These are phyloP conservation scores for Penicillium italicum DNA, from an alignment of 2,329 filamentous ascomycete genomes.

Conservation along the genomic window DNA sequence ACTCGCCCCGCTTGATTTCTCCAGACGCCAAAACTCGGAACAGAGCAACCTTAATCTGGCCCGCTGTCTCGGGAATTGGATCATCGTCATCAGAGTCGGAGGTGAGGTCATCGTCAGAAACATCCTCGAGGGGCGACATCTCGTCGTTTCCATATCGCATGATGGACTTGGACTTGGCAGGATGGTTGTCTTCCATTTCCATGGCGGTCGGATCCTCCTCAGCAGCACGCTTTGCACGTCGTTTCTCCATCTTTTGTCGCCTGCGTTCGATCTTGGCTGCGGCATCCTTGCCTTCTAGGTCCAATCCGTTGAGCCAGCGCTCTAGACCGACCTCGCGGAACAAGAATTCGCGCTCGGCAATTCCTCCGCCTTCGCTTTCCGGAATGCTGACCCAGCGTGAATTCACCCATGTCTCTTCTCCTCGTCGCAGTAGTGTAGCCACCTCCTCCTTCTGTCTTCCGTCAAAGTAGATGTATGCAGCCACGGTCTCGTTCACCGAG, in stretches of 20 bases:
- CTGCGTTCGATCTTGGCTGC: slow-evolving; percentile 71
- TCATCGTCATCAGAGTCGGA: slow-evolving; percentile 76
- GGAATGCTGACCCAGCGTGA: slow-evolving; percentile 96
- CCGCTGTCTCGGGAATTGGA: slow-evolving; percentile 81
- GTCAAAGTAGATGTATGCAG: slow-evolving; percentile 98
- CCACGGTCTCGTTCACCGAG: slow-evolving; percentile 93
- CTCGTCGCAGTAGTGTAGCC: slow-evolving; percentile 82
- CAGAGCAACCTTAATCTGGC: slow-evolving; percentile 96
- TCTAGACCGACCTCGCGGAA: slow-evolving; percentile 96
- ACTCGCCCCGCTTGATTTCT: slow-evolving; percentile 96
- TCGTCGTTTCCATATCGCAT: slow-evolving; percentile 78
- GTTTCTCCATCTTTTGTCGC: slow-evolving; percentile 71
- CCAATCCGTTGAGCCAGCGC: slow-evolving; percentile 91
- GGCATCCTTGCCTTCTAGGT: slow-evolving; percentile 88
- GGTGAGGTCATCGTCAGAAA: slow-evolving; percentile 66
- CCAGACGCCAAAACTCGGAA: slow-evolving; percentile 93
- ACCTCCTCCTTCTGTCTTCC: slow-evolving; percentile 94
- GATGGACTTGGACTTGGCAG: slow-evolving; percentile 51
- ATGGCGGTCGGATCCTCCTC: slow-evolving; percentile 52
- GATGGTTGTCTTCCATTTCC: slow-evolving; percentile 35
- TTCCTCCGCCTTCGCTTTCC: slow-evolving; percentile 82
- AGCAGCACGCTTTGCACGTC: slow-evolving; percentile 69
- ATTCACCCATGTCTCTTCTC: slow-evolving; percentile 99
- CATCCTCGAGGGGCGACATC: slow-evolving; percentile 67
- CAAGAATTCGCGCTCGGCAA: slow-evolving; percentile 93